Base-by-base conservation (phyloP, 2,329 filamentous ascomycete genomes). In the Aspergillus aculeatus region DNA sequence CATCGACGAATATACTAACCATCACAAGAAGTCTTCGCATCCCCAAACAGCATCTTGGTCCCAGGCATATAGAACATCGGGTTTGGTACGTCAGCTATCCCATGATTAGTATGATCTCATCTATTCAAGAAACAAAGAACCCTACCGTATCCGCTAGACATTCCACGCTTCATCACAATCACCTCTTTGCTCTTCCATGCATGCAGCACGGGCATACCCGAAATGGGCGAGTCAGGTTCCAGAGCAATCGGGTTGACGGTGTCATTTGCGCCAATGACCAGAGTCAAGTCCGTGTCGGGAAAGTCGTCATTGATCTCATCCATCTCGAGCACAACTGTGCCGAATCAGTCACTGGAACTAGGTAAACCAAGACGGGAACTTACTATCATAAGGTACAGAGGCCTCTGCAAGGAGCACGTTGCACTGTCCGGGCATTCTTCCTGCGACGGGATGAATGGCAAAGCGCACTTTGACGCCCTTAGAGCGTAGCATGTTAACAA, bases 241-340 rank as follows among this genome's bases (percentile, higher is more conserved):
- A 96, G 78, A 0, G 92, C 91, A 68, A 94, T 94, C 0, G 92
- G 92, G 70, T 96, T 96, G 41, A 96, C 92, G 0, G 92, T 96
- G 69, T 96, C 92, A 68, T 96, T 96, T 9, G 92, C 92, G 3
- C 92, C 92, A 69, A 96, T 96, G 0, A 96, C 92, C 3, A 96
- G 84, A 0, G 91, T 92, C 10, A 96, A 81, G 69, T 96, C 92
- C 0, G 92, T 96, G 29, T 95, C 89, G 6, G 82, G 76, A 73
- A 96, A 96, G 69, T 96, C 92, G 63, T 96, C 92, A 74, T 96
- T 96, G 78, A 96, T 96, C 80, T 96, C 92, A 68, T 96, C 92
- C 92, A 96, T 96, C 77, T 96, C 92, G 50, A 96, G 83, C 29
- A 96, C 92, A 58, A 96, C 78, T 79, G 4, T 29, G 6, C 26